Conservation (phyloP, 495 filamentous ascomycete genomes). For the Hypoxylon trugodes region DNA sequence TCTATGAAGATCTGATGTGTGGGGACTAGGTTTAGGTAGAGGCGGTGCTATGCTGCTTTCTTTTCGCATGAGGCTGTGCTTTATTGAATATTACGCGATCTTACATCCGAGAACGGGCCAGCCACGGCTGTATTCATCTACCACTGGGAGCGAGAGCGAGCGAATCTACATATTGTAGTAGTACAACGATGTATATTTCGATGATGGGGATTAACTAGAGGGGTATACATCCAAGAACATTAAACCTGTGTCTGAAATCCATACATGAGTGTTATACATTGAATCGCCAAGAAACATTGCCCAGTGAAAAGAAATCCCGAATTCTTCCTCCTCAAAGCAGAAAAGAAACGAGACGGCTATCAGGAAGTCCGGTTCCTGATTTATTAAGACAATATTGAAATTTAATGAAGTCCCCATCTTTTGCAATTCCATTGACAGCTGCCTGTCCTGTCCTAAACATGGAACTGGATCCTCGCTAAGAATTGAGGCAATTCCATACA, state of each 20-base stretch:
- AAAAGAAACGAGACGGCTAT: background rate
- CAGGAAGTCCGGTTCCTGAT: background rate
- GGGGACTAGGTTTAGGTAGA: background rate
- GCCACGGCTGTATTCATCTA: slow-evolving; percentile 12
- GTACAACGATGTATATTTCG: slow-evolving; percentile 6
- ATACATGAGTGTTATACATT: slow-evolving; percentile 14
- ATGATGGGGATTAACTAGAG: background rate
- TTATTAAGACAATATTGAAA: background rate
- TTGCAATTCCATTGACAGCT: too few species aligned
- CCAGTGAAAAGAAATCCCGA: background rate
- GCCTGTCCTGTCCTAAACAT: too few species aligned
- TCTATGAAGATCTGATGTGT: background rate
- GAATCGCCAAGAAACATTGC: background rate
- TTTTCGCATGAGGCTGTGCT: background rate
- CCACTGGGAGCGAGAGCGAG: background rate
- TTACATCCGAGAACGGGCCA: background rate
- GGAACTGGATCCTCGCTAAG: too few species aligned
- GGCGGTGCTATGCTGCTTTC: background rate
- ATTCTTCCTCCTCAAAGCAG: background rate
- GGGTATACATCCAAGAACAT: slow-evolving; percentile 8
- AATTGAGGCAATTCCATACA: too few species aligned
- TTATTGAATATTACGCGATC: background rate
- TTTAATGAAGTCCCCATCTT: background rate
- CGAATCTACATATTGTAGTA: background rate
- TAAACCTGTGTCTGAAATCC: background rate